These are phyloP conservation scores for Apiosordaria backusii DNA, from an alignment of 495 filamentous ascomycete genomes.

Conservation along the genomic window DNA sequence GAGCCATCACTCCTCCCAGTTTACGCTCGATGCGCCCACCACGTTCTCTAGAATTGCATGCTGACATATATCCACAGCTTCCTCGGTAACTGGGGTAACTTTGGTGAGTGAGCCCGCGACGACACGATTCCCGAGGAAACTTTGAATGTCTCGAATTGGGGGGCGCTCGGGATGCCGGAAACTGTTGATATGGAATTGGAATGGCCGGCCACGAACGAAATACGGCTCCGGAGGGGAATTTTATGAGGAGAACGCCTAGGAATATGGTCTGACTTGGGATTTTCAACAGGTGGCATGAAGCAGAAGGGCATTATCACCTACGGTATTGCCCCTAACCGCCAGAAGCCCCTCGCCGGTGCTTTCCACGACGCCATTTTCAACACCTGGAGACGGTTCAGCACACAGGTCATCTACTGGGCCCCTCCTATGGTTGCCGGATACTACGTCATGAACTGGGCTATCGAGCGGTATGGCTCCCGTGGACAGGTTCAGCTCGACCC, in stretches of 20 bases:
- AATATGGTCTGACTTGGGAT: slow-evolving; percentile 19
- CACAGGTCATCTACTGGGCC: slow-evolving; percentile 77
- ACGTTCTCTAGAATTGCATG: background rate
- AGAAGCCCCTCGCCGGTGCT: slow-evolving; percentile 55
- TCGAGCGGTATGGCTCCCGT: slow-evolving; percentile 61
- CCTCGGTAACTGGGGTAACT: slow-evolving; percentile 77
- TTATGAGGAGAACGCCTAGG: background rate
- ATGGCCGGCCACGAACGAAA: slow-evolving; percentile 1
- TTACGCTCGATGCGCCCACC: background rate
- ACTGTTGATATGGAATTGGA: background rate
- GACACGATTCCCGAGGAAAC: background rate
- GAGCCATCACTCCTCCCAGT: background rate
- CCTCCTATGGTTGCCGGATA: slow-evolving; percentile 75
- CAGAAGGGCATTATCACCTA: slow-evolving; percentile 58
- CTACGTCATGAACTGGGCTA: slow-evolving; percentile 78
- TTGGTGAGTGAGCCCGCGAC: slow-evolving; percentile 60
- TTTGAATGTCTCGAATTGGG: background rate
- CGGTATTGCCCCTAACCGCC: slow-evolving; percentile 50
- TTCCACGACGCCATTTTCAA: slow-evolving; percentile 59
- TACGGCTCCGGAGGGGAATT: background rate
- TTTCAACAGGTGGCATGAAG: slow-evolving; percentile 41
- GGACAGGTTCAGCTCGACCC: background rate
- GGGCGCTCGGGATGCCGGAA: background rate
- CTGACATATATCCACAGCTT: slow-evolving; percentile 58
- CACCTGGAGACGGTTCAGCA: slow-evolving; percentile 54